Evolutionary conservation across 345 rosid species (phyloP).

Genomic region (Brassica carinata): DNA sequence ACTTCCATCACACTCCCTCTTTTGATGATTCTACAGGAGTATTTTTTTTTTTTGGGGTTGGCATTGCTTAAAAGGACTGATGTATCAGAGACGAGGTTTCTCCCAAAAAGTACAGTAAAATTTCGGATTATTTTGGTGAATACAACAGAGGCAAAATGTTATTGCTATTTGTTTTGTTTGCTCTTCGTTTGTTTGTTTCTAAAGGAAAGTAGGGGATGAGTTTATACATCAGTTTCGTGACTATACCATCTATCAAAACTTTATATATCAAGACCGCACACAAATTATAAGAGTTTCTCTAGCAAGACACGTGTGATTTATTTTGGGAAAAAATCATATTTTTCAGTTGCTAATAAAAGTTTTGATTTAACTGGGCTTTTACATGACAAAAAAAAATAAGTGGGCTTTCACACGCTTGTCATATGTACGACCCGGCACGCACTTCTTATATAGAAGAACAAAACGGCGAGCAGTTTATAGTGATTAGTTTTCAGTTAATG

Average conservation of each 20-base stretch:
- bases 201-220: neutral
- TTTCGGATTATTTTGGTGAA: slow-evolving; percentile 26
- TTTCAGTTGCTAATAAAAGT: too few relatives aligned
- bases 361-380: too few relatives aligned
- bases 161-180: neutral
- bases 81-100: slow-evolving; percentile 2
- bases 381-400: too few relatives aligned
- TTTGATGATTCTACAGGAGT: slow-evolving; percentile 18
- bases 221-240: slow-evolving; percentile 1
- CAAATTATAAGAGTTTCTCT: neutral
- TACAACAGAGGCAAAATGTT: slow-evolving; percentile 21
- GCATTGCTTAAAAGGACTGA: slow-evolving; percentile 21
- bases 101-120: slow-evolving; percentile 26
- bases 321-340: neutral
- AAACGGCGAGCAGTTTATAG: slow-evolving; percentile 5
- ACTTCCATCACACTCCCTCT: slow-evolving; percentile 7
- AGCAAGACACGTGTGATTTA: neutral
- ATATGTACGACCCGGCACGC: neutral
- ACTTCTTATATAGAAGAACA: neutral
- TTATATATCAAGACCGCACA: neutral
- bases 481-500: slow-evolving; percentile 5
- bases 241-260: neutral
- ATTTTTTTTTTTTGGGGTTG: slow-evolving; percentile 21
- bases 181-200: neutral
- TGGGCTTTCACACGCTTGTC: neutral